These are phyloP conservation scores for Salix arbutifolia DNA, from an alignment of 345 rosid species.

Conservation along the genomic window DNA sequence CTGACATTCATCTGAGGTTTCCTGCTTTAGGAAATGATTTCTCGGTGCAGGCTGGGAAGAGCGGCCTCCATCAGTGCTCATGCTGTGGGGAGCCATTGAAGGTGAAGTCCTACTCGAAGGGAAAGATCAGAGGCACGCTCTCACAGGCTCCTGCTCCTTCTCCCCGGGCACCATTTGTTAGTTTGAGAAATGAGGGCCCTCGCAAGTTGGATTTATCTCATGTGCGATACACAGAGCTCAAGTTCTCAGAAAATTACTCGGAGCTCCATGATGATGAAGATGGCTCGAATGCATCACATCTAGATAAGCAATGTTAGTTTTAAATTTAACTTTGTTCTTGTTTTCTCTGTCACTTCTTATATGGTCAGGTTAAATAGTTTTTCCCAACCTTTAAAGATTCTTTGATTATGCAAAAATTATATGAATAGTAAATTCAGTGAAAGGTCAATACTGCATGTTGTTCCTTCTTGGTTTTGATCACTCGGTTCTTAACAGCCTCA, in stretches of 20 bases:
- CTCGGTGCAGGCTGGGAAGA: constrained; percentile 12
- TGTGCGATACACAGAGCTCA: constrained; percentile 35
- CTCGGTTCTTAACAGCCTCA: background rate
- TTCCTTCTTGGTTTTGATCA: background rate
- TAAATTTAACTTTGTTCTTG: background rate
- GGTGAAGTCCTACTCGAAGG: constrained; percentile 31
- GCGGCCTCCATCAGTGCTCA: constrained; percentile 35
- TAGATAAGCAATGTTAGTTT: constrained; percentile 31
- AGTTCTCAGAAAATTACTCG: constrained; percentile 34
- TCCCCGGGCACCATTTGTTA: constrained; percentile 45
- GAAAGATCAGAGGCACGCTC: constrained; percentile 19
- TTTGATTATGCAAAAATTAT: background rate
- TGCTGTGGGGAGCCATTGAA: constrained; percentile 79
- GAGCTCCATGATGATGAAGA: constrained; percentile 36
- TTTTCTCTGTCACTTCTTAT: background rate
- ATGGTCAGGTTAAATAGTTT: background rate
- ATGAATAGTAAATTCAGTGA: background rate
- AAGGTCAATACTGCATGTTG: background rate
- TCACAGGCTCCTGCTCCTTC: constrained; percentile 69
- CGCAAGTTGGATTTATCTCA: constrained; percentile 34
- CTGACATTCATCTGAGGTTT: constrained; percentile 38
- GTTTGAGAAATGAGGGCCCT: constrained; percentile 20
- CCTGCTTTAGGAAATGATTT: constrained; percentile 41
- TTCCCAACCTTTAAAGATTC: background rate
- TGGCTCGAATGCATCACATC: constrained; percentile 13